phyloP scores from a whole-genome alignment of 2,329 filamentous ascomycete genomes.

The Colletotrichum musae region DNA sequence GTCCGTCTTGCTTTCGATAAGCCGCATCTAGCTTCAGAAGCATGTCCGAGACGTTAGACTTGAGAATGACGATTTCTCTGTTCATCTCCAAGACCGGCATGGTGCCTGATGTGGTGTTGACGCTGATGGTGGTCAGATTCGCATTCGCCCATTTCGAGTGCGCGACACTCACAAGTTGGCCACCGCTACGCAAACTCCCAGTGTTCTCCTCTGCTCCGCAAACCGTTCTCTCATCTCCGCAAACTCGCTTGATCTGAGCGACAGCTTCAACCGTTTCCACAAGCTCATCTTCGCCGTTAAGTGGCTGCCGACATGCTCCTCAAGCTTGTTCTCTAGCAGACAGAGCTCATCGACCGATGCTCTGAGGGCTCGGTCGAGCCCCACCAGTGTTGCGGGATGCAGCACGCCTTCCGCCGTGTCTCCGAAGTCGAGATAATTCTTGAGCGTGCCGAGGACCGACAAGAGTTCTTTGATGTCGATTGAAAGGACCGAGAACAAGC shows the following conservation, averaged over 20 bases:
- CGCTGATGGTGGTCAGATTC: conserved; percentile 15
- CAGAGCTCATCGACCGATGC: conserved; percentile 9
- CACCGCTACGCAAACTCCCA: conserved; percentile 16
- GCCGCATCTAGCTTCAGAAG: conserved; percentile 2
- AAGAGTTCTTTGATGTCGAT: conserved; percentile 11
- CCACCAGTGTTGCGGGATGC: conserved; percentile 5
- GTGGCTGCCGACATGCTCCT: conserved; percentile 4
- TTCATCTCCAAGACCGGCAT: conserved; percentile 12
- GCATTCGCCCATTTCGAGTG: background rate
- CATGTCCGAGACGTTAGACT: conserved; percentile 11
- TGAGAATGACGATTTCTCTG: conserved; percentile 15
- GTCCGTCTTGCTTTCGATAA: background rate
- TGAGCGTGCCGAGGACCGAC: conserved; percentile 26
- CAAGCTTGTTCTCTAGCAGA: conserved; percentile 2
- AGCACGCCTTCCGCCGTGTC: conserved; percentile 19
- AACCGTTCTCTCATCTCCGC: conserved; percentile 12
- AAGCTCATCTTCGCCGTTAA: conserved; percentile 10
- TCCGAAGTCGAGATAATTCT: conserved; percentile 20
- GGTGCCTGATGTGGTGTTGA: conserved; percentile 20
- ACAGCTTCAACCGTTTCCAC: conserved; percentile 13
- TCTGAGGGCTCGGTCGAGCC: conserved; percentile 12
- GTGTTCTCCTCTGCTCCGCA: conserved; percentile 5
- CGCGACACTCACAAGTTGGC: conserved; percentile 24
- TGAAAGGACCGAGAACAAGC: conserved; percentile 16
- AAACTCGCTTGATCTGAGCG: conserved; percentile 16